Evolutionary conservation across 2,329 filamentous ascomycete species (phyloP), one percentile per base, ranked within the genome.

Genomic region (Trichophyton equinum): DNA sequence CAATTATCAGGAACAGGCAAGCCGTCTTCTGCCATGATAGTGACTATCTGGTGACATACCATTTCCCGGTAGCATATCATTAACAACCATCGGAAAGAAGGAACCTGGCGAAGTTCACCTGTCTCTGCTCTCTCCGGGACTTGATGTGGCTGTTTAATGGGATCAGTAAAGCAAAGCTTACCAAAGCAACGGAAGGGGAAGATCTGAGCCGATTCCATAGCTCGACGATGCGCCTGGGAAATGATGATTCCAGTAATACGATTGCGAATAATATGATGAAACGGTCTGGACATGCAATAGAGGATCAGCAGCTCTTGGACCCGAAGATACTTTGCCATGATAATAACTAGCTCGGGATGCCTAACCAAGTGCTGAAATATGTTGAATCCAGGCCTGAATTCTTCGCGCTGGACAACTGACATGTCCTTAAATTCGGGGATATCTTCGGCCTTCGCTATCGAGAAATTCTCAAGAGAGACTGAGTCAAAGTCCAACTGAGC

Each of bases 71-170:
- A 80, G 64, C 82, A 71, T 0, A 89, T 77, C 80, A 92, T 85
- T 61, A 81, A 78, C 5, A 89, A 76, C 81, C 87, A 94, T 51
- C 77, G 76, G 56, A 92, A 75, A 6, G 81, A 79, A 0, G 88
- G 87, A 1, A 88, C 79, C 22, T 72, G 72, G 55, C 79, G 83
- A 30, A 77, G 69, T 33, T 75, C 62, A 3, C 70, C 66, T 60
- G 61, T 60, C 57, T 65, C 69, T 63, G 62, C 68, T 61, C 66
- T 62, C 38, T 66, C 68, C 62, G 75, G 75, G 66, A 76, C 75
- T 3, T 73, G 76, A 22, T 67, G 65, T 61, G 67, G 62, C 46
- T 64, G 65, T 5, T 78, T 74, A 0, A 74, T 73, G 0, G 87
- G 86, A 68, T 90, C 86, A 1, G 69, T 76, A 61, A 85, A 79